These are phyloP conservation scores for Gastrolobium villosum DNA, from an alignment of 306 rosid species.

Conservation along the genomic window DNA sequence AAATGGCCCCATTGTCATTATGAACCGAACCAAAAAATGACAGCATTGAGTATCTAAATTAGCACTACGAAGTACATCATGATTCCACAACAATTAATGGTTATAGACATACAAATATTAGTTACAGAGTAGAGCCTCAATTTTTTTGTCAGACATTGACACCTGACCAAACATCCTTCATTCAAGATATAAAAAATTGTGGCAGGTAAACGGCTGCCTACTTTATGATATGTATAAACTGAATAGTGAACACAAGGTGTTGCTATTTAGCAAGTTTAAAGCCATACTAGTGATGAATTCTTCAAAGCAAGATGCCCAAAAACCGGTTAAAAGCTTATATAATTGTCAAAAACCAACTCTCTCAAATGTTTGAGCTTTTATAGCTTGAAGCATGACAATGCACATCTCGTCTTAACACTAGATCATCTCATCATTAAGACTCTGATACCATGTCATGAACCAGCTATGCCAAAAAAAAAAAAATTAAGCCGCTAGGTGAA, in stretches of 20 bases:
- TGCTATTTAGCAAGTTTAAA: background rate
- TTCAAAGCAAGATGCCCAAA: background rate
- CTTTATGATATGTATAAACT: slow-evolving; percentile 1
- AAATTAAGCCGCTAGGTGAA: too few species aligned
- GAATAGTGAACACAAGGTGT: background rate
- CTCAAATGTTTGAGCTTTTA: too few species aligned
- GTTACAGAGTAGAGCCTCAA: background rate
- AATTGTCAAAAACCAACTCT: background rate
- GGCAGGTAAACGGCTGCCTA: slow-evolving; percentile 2
- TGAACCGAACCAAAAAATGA: background rate
- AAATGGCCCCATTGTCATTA: background rate
- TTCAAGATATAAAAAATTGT: background rate
- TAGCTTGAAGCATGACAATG: too few species aligned
- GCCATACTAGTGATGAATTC: background rate
- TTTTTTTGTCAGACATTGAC: slow-evolving; percentile 3
- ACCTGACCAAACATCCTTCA: background rate
- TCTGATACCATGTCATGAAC: background rate
- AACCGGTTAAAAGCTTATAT: background rate
- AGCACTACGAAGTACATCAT: background rate
- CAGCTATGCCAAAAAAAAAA: background rate
- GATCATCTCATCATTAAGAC: too few species aligned
- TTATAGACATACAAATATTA: background rate
- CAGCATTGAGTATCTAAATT: background rate
- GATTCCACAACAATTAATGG: slow-evolving; percentile 3
- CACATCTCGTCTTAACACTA: too few species aligned